Evolutionary conservation across 495 filamentous ascomycete genomes (phyloP).

Genomic region (Neurospora sp.): DNA sequence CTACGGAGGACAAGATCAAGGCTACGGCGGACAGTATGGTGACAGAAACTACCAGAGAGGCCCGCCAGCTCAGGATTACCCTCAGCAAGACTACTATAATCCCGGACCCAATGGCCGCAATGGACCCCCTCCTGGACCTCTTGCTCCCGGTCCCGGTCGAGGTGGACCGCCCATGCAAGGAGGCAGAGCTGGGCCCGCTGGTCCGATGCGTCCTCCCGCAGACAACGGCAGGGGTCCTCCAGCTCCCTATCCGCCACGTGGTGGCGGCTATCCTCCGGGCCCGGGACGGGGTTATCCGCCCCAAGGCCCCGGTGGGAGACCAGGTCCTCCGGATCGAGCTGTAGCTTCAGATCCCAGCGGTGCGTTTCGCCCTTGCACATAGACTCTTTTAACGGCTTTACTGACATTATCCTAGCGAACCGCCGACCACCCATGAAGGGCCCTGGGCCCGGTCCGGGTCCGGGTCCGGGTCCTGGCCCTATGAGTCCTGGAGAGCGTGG

Average conservation of each 20-base stretch:
- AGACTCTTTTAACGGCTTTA: not conserved
- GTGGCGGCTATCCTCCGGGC: conserved; percentile 22
- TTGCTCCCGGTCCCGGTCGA: conserved; percentile 18
- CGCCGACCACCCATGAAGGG: conserved; percentile 23
- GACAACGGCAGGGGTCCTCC: conserved; percentile 23
- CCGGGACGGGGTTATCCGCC: conserved; percentile 33
- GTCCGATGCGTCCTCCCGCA: conserved; percentile 31
- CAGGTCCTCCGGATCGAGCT: conserved; percentile 26
- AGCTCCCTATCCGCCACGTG: conserved; percentile 21
- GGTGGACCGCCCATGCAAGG: conserved; percentile 29
- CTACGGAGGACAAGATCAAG: conserved; percentile 25
- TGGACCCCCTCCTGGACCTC: conserved; percentile 7
- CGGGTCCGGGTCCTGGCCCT: conserved; percentile 4
- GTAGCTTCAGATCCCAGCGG: conserved; percentile 22
- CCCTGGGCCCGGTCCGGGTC: conserved; percentile 1
- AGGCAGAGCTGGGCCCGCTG: conserved; percentile 29
- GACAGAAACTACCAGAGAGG: conserved; percentile 40
- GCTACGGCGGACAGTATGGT: conserved; percentile 26
- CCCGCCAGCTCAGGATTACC: conserved; percentile 40
- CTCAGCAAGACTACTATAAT: conserved; percentile 43
- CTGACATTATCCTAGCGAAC: conserved; percentile 16
- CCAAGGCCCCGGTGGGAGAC: conserved; percentile 27
- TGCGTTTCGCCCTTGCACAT: conserved; percentile 12
- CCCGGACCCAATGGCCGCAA: conserved; percentile 27
- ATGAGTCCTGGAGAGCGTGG: conserved; percentile 35